Percentiles rank a stretch among this genome's conserved stretches.
Conservation (phyloP, 2,329 filamentous ascomycete genomes). For the Plenodomus biglobosus region DNA sequence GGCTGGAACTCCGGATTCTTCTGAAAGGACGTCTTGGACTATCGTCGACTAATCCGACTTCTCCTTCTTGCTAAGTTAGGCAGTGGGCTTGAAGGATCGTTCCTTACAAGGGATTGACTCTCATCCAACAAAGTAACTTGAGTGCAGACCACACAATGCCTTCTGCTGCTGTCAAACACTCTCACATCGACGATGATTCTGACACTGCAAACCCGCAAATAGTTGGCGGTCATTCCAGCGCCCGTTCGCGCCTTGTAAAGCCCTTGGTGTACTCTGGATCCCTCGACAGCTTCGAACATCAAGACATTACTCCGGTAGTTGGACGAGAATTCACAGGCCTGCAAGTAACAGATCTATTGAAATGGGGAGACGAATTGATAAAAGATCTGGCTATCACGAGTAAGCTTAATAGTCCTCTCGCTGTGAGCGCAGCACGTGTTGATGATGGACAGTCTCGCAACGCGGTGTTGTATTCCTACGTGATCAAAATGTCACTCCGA, state of each 20-base stretch:
- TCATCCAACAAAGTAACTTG: no score
- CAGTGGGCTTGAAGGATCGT: no score
- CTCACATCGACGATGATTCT: conserved; percentile 8
- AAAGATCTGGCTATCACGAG: conserved; percentile 58
- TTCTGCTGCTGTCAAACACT: conserved; percentile 24
- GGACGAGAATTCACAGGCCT: conserved; percentile 52
- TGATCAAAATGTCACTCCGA: conserved; percentile 58
- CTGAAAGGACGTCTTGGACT: no score
- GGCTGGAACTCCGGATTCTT: conserved; percentile 7
- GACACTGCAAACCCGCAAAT: conserved; percentile 12
- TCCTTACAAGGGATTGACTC: no score
- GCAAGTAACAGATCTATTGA: conserved; percentile 33
- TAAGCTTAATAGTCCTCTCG: conserved; percentile 34
- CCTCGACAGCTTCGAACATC: conserved; percentile 25
- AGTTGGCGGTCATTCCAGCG: conserved; percentile 24
- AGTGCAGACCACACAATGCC: conserved; percentile 17
- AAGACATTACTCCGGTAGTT: conserved; percentile 55
- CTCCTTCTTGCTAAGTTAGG: no score
- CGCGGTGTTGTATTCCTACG: conserved; percentile 72
- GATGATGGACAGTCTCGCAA: conserved; percentile 58
- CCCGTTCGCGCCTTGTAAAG: conserved; percentile 23
- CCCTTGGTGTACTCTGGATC: conserved; percentile 29
- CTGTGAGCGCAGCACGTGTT: conserved; percentile 1
- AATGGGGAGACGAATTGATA: conserved; percentile 42
- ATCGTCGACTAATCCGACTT: no score